A percentile compares a stretch with the other conserved stretches of the same genome.
Conservation (phyloP, 2,329 filamentous ascomycete species). For the Trichoderma koningii region DNA sequence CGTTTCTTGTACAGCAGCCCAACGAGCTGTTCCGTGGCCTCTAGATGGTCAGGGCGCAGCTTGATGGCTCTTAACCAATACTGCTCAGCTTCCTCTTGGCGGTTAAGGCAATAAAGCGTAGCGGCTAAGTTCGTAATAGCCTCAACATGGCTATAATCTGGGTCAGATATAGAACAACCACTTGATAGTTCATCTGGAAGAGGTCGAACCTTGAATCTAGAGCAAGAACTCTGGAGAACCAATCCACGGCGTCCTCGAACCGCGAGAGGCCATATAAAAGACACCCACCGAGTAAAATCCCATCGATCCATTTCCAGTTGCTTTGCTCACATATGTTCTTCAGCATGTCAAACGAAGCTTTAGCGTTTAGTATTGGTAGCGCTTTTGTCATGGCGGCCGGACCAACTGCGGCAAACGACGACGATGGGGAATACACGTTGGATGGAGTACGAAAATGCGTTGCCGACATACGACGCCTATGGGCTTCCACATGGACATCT, state of each 20-base stretch:
- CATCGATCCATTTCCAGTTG: conserved; percentile 87
- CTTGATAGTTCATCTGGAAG: conserved; percentile 37
- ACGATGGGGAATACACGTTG: not conserved
- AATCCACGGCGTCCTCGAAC: conserved; percentile 74
- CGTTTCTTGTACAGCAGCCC: conserved; percentile 83
- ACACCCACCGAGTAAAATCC: conserved; percentile 88
- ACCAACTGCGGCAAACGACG: conserved; percentile 1
- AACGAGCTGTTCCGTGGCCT: conserved; percentile 92
- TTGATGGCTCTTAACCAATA: conserved; percentile 86
- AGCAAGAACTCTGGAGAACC: conserved; percentile 67
- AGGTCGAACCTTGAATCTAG: conserved; percentile 57
- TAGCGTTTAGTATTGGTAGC: conserved; percentile 58
- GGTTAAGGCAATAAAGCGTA: conserved; percentile 79
- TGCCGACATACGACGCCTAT: not conserved
- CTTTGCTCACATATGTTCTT: conserved; percentile 76
- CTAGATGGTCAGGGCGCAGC: conserved; percentile 82
- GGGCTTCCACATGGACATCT: not conserved
- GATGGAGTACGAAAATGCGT: not conserved
- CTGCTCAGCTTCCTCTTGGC: conserved; percentile 79
- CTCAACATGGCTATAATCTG: conserved; percentile 72
- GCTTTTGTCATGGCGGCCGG: conserved; percentile 29
- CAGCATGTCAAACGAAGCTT: conserved; percentile 69
- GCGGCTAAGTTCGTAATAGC: conserved; percentile 92
- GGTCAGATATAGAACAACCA: conserved; percentile 38
- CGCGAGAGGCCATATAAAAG: conserved; percentile 86